Conservation (phyloP, 148 eudicot species). For the Dianthus caryophyllus region DNA sequence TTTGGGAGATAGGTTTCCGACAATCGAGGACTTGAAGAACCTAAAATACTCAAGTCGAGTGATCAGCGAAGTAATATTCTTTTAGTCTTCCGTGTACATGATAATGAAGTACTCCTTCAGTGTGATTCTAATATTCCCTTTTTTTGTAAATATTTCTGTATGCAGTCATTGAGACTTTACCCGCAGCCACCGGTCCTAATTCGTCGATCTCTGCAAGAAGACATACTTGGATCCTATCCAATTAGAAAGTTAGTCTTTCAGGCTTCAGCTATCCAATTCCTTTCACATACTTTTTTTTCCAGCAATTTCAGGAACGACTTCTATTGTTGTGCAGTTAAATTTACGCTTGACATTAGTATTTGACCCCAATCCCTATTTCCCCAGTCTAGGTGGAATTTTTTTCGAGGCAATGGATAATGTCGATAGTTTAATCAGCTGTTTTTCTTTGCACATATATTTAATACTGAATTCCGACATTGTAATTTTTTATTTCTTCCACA, state of each 20-base stretch:
- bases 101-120: background rate
- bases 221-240: constrained; percentile 78
- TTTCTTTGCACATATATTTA: background rate
- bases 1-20: constrained; percentile 87
- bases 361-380: background rate
- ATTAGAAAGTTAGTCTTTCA: constrained; percentile 64
- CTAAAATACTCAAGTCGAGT: constrained; percentile 90
- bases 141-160: constrained; percentile 10
- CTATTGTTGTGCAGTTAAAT: background rate
- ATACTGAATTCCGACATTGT: background rate
- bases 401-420: background rate
- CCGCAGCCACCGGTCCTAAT: constrained; percentile 98
- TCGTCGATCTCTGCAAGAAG: constrained; percentile 84
- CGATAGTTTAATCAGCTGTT: background rate
- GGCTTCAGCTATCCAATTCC: background rate
- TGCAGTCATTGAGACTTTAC: constrained; percentile 93
- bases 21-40: constrained; percentile 89
- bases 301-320: background rate
- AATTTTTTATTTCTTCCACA: background rate
- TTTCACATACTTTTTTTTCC: background rate
- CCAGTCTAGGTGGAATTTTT: background rate
- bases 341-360: background rate
- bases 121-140: background rate
- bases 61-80: constrained; percentile 78
- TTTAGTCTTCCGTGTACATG: background rate